Evolutionary conservation across 2,329 filamentous ascomycete genomes (phyloP).

Genomic region (Monilinia aucupariae): DNA sequence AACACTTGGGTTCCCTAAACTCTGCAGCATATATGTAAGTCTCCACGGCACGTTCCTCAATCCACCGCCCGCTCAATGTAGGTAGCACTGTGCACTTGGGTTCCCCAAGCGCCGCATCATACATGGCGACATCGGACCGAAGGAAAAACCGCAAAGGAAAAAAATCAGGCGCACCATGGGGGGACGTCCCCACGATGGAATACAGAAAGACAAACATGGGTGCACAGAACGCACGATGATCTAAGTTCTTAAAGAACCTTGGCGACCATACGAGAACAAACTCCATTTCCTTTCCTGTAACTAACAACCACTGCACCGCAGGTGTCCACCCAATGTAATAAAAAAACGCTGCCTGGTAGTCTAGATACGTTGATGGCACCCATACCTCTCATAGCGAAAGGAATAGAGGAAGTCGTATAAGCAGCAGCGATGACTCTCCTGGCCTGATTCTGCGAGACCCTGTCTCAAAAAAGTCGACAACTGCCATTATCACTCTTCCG

Average conservation of each 20-base stretch:
- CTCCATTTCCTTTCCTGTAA: not conserved
- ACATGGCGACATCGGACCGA: not conserved
- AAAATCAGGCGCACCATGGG: not conserved
- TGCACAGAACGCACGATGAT: not conserved
- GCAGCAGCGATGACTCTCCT: not conserved
- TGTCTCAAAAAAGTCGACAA: not conserved
- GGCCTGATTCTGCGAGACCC: not conserved
- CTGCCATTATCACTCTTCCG: not conserved
- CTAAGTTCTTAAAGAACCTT: not conserved
- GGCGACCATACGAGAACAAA: not conserved
- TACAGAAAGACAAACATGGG: not conserved
- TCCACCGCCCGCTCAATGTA: not conserved
- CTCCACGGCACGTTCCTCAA: not conserved
- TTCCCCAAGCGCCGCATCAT: not conserved
- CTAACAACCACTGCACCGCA: not conserved
- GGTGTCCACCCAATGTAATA: not conserved
- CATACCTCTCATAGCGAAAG: not conserved
- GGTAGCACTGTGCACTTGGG: not conserved
- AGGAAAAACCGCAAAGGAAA: not conserved
- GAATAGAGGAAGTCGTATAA: not conserved
- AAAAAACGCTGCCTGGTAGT: not conserved
- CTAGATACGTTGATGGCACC: not conserved
- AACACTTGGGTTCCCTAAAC: not conserved
- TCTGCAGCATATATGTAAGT: not conserved
- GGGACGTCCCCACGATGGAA: conserved; percentile 3